Percentiles rank a stretch among this genome's conserved stretches.
phyloP scores from a whole-genome alignment of 2,329 filamentous ascomycete species.

The Verticillium zaregamsianum region DNA sequence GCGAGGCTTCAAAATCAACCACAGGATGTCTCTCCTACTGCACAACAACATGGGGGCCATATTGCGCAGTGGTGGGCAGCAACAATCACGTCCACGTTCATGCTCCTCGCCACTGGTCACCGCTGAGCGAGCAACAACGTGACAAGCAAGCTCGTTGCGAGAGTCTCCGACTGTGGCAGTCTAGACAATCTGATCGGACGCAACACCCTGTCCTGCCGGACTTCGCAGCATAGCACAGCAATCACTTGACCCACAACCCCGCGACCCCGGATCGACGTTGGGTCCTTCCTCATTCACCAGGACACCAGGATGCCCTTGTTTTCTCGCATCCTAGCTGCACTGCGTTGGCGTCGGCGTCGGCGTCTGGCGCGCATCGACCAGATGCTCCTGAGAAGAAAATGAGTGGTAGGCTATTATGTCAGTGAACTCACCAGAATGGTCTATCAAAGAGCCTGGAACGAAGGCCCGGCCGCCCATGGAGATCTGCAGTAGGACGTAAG shows the following conservation, averaged over 20 bases:
- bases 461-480: slow-evolving; percentile 8
- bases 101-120: no score
- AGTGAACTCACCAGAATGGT: neutral
- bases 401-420: neutral
- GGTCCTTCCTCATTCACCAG: neutral
- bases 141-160: neutral
- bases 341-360: neutral
- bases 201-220: neutral
- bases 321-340: neutral
- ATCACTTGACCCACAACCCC: neutral
- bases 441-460: neutral
- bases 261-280: neutral
- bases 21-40: no score
- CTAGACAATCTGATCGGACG: neutral
- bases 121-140: neutral
- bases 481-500: slow-evolving; percentile 1
- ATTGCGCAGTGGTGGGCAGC: no score
- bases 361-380: neutral
- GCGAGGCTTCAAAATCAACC: neutral
- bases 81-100: no score
- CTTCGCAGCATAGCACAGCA: neutral
- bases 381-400: neutral
- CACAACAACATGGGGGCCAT: no score
- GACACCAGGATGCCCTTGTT: neutral
- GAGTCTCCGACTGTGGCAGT: neutral